Conservation (phyloP, 176 grass and related monocot species). For the bread wheat (Triticum aestivum) region IWGSC_CS_RefSeq_v2.1 NC_057795.1:684608909-684609408, state of each 20-base stretch:
- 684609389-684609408: slow-evolving; percentile 45
- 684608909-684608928: slow-evolving; percentile 37
- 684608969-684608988: background rate
- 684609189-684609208: slow-evolving; percentile 90
- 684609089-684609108: slow-evolving; percentile 93
- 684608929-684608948: slow-evolving; percentile 42
- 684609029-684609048: slow-evolving; percentile 14
- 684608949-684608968: background rate
- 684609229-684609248: slow-evolving; percentile 59
- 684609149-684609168: slow-evolving; percentile 83
- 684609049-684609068: slow-evolving; percentile 36
- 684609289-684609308: slow-evolving; percentile 43
- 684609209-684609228: slow-evolving; percentile 77
- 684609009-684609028: background rate
- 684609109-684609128: slow-evolving; percentile 71
- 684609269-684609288: slow-evolving; percentile 47
- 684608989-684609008: background rate
- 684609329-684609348: slow-evolving; percentile 75
- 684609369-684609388: slow-evolving; percentile 42
- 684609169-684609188: slow-evolving; percentile 64
- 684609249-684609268: slow-evolving; percentile 61
- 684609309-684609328: slow-evolving; percentile 58
- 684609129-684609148: slow-evolving; percentile 88
- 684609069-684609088: slow-evolving; percentile 74
- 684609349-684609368: slow-evolving; percentile 44